Evolutionary conservation across 2,329 filamentous ascomycete genomes (phyloP).

Genomic region (Lachnellula arida): DNA sequence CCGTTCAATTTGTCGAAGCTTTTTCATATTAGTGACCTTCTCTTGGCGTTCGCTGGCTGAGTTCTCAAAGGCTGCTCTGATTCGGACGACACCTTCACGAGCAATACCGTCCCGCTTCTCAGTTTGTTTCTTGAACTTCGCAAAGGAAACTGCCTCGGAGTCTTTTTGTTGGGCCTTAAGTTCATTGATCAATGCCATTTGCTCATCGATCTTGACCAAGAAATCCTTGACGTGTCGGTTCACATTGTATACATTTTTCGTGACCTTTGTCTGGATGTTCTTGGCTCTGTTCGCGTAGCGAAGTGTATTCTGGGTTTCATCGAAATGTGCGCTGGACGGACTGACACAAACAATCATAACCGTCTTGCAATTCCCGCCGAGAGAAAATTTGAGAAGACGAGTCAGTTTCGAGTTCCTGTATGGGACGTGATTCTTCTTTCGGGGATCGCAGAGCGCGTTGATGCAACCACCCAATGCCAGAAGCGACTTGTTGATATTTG

Average conservation of each 20-base stretch:
- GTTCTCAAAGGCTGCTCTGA: slow-evolving; percentile 81
- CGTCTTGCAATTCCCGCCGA: slow-evolving; percentile 96
- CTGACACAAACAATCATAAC: slow-evolving; percentile 99
- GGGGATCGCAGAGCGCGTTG: slow-evolving; percentile 91
- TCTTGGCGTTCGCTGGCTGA: slow-evolving; percentile 73
- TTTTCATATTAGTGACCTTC: slow-evolving; percentile 73
- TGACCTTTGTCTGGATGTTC: slow-evolving; percentile 99
- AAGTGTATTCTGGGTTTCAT: slow-evolving; percentile 96
- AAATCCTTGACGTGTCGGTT: slow-evolving; percentile 99
- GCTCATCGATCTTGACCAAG: slow-evolving; percentile 97
- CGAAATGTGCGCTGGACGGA: slow-evolving; percentile 92
- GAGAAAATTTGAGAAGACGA: slow-evolving; percentile 88
- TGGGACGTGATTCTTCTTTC: slow-evolving; percentile 88
- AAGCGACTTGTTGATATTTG: slow-evolving; percentile 98
- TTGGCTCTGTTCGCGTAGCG: slow-evolving; percentile 97
- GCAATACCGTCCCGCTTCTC: slow-evolving; percentile 76
- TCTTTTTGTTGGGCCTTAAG: slow-evolving; percentile 91
- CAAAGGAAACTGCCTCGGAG: slow-evolving; percentile 72
- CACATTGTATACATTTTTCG: slow-evolving; percentile 98
- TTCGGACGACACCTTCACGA: slow-evolving; percentile 72
- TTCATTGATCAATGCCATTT: slow-evolving; percentile 95
- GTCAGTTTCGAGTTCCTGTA: slow-evolving; percentile 98
- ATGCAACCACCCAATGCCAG: slow-evolving; percentile 94
- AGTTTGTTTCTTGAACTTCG: slow-evolving; percentile 85
- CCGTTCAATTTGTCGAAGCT: slow-evolving; percentile 74